phyloP scores from a whole-genome alignment of 2,329 filamentous ascomycete species.

The Botrytis byssoidea region DNA sequence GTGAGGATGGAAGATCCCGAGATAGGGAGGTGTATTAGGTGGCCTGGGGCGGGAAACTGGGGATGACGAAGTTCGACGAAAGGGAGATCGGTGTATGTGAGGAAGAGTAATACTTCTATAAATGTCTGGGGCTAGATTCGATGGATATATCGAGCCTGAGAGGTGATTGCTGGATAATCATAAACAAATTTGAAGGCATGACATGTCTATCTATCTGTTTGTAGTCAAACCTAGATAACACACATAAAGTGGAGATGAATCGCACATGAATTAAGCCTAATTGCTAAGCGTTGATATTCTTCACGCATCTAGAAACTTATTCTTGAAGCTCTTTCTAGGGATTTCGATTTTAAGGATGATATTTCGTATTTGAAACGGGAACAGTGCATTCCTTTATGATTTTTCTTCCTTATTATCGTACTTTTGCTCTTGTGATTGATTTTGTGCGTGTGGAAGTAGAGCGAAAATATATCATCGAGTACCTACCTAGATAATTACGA shows the following conservation, averaged over 20 bases:
- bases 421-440: no score
- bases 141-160: background rate
- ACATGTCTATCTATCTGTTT: background rate
- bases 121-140: no score
- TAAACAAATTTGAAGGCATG: background rate
- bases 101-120: no score
- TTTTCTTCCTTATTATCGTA: no score
- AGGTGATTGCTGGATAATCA: background rate
- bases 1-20: background rate
- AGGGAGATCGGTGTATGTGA: no score
- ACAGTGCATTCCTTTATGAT: no score
- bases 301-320: rapidly evolving
- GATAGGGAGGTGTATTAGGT: background rate
- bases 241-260: background rate
- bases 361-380: no score
- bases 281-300: background rate
- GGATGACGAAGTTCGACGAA: no score
- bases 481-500: no score
- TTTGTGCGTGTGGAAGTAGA: no score
- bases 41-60: no score
- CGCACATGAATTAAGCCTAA: background rate
- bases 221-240: background rate
- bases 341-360: background rate
- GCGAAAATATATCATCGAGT: no score
- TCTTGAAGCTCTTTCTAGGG: background rate